Percentiles rank a stretch among this genome's conserved stretches.
Conservation (phyloP, 202 grass and related monocot genomes). For the Zizania palustris region DNA sequence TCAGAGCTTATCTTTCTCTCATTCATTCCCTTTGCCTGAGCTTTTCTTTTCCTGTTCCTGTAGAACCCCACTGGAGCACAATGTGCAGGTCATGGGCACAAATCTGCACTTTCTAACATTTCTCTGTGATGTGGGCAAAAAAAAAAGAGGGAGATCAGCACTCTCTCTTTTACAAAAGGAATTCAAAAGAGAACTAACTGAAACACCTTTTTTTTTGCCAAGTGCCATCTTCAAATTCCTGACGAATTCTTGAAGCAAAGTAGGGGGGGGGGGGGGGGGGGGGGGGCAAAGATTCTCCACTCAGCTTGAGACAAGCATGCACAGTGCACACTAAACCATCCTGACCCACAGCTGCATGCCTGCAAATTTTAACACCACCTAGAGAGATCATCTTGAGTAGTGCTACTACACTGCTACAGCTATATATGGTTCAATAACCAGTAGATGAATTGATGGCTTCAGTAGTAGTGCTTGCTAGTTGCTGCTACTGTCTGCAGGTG, state of each 20-base stretch:
- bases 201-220: conserved; percentile 34
- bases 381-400: conserved; percentile 34
- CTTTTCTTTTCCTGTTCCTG: background rate
- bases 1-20: background rate
- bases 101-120: conserved; percentile 22
- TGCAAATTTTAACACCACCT: conserved; percentile 44
- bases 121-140: conserved; percentile 23
- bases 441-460: conserved; percentile 40
- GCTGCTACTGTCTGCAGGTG: conserved; percentile 32
- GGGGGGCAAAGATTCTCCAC: conserved; percentile 55
- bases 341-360: conserved; percentile 56
- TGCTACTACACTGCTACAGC: conserved; percentile 31
- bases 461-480: conserved; percentile 32
- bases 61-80: conserved; percentile 5
- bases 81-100: conserved; percentile 18
- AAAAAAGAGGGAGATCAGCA: conserved; percentile 28
- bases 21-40: background rate
- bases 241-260: conserved; percentile 52
- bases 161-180: conserved; percentile 35
- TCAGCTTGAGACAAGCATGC: conserved; percentile 51
- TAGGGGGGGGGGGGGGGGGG: background rate
- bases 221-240: conserved; percentile 45
- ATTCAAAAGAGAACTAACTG: conserved; percentile 36
- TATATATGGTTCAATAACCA: conserved; percentile 42
- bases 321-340: conserved; percentile 48